Evolutionary conservation across 2,329 filamentous ascomycete species (phyloP).

Genomic region (Lecanicillium sp.): DNA sequence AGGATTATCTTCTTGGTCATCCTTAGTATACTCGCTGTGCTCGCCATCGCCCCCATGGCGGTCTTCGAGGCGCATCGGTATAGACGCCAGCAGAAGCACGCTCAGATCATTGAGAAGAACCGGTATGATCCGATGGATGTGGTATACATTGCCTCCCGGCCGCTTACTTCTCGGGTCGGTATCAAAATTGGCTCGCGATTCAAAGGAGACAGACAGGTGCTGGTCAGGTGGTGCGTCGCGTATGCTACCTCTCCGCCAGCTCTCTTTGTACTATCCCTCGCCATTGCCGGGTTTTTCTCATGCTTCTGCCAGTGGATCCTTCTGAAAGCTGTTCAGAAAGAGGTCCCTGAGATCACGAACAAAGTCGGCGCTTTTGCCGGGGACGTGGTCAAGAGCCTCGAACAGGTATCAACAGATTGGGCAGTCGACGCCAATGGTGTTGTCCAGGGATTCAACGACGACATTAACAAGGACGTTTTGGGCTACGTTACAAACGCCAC

Average conservation of each 20-base stretch:
- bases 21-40: conserved; percentile 62
- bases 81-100: conserved; percentile 64
- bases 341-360: conserved; percentile 67
- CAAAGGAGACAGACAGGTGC: conserved; percentile 59
- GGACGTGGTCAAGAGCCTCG: conserved; percentile 66
- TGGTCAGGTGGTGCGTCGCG: conserved; percentile 76
- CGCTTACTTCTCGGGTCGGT: conserved; percentile 66
- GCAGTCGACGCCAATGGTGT: conserved; percentile 68
- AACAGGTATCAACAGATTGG: conserved; percentile 71
- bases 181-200: conserved; percentile 64
- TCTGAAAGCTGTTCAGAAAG: conserved; percentile 64
- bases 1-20: conserved; percentile 72
- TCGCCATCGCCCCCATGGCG: conserved; percentile 72
- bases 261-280: conserved; percentile 79
- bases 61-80: conserved; percentile 75
- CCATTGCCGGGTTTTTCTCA: conserved; percentile 72
- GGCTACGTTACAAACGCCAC: conserved; percentile 85
- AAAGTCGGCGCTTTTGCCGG: conserved; percentile 76
- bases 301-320: conserved; percentile 79
- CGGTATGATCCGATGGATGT: conserved; percentile 79
- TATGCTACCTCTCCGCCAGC: conserved; percentile 83
- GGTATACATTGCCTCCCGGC: conserved; percentile 79
- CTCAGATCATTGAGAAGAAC: conserved; percentile 57
- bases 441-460: conserved; percentile 62
- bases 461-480: conserved; percentile 80